Evolutionary conservation across 2,329 filamentous ascomycete genomes (phyloP).

Genomic region (Fusarium neocosmosporiellum): DNA sequence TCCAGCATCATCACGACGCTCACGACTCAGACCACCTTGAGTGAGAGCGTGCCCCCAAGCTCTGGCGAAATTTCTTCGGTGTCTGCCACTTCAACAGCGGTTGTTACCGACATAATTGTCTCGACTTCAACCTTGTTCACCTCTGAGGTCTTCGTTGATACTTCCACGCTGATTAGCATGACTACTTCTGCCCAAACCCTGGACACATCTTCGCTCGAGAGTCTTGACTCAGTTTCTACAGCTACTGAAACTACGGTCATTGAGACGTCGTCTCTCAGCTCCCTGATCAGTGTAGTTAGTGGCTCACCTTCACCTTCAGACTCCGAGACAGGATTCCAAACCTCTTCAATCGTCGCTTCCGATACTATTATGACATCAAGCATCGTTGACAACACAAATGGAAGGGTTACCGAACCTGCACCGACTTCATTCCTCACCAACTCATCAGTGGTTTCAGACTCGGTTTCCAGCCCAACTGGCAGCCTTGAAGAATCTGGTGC

Average conservation of each 20-base stretch:
- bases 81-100: background rate
- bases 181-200: background rate
- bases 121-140: slow-evolving; percentile 2
- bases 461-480: background rate
- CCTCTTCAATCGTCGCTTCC: background rate
- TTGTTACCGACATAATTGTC: slow-evolving; percentile 5
- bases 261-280: background rate
- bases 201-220: background rate
- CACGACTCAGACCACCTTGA: background rate
- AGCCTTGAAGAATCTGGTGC: background rate
- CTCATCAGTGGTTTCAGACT: slow-evolving; percentile 5
- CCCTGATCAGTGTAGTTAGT: background rate
- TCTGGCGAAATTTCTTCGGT: background rate
- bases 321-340: background rate
- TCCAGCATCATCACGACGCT: background rate
- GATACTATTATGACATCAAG: background rate
- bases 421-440: background rate
- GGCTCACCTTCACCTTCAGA: background rate
- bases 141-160: background rate
- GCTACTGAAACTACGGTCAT: background rate
- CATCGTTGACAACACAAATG: background rate
- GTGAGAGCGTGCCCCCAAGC: background rate
- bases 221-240: background rate
- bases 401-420: background rate
- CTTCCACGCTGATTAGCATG: background rate